A percentile compares a stretch with the other conserved stretches of the same genome.
Conservation (phyloP, 2,329 filamentous ascomycete species). For the Pseudofabraea citricarpa region DNA sequence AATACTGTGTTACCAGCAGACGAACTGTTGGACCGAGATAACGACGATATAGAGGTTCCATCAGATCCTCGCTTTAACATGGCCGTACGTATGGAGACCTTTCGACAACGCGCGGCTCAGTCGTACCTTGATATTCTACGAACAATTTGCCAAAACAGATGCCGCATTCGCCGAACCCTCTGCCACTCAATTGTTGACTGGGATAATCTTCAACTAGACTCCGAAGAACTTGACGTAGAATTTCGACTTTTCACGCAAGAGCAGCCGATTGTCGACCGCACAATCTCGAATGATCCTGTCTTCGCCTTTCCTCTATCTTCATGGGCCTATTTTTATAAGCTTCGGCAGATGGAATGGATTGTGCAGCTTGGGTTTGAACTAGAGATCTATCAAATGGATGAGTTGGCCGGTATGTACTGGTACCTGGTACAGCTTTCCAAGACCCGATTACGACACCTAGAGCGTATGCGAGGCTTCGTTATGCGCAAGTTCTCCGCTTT, state of each 20-base stretch:
- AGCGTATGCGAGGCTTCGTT: conserved; percentile 67
- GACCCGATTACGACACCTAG: conserved; percentile 56
- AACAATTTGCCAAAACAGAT: conserved; percentile 83
- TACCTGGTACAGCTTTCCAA: conserved; percentile 73
- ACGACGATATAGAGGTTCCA: conserved; percentile 71
- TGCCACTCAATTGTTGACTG: conserved; percentile 79
- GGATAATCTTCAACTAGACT: conserved; percentile 78
- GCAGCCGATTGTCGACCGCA: conserved; percentile 47
- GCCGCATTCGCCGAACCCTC: conserved; percentile 82
- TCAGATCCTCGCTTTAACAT: conserved; percentile 71
- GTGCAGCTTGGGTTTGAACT: conserved; percentile 93
- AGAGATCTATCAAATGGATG: conserved; percentile 80
- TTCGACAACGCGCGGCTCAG: conserved; percentile 56
- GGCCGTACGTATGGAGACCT: conserved; percentile 67
- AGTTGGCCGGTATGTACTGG: conserved; percentile 87
- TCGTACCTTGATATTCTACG: conserved; percentile 81
- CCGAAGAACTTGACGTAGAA: conserved; percentile 69
- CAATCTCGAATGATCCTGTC: conserved; percentile 45
- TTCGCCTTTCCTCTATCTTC: conserved; percentile 73
- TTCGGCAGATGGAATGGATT: conserved; percentile 82
- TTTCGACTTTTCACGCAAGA: conserved; percentile 59
- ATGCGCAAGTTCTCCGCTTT: conserved; percentile 22
- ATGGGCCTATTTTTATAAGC: conserved; percentile 87
- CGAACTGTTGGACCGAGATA: conserved; percentile 64
- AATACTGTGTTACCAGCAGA: conserved; percentile 70